Percentiles rank a stretch among this genome's conserved stretches.
Conservation (phyloP, 2,329 filamentous ascomycete species). For the Emmonsiellopsis sp. region DNA sequence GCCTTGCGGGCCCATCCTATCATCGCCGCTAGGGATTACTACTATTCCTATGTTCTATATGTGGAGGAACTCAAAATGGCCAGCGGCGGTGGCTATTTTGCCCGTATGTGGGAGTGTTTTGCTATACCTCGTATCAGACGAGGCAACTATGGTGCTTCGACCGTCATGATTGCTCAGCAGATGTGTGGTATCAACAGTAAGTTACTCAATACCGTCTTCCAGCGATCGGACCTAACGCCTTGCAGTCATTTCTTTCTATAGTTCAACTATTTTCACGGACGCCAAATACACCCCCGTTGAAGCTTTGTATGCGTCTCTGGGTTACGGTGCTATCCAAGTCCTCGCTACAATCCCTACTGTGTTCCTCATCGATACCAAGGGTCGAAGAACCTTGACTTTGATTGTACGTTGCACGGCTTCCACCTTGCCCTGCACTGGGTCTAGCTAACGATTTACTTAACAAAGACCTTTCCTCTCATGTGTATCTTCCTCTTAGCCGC, state of each 20-base stretch:
- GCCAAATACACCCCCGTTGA: conserved; percentile 20
- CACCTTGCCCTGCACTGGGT: background rate
- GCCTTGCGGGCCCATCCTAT: conserved; percentile 20
- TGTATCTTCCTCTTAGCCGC: conserved; percentile 27
- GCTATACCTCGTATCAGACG: conserved; percentile 39
- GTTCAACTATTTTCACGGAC: conserved; percentile 20
- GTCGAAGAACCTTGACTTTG: conserved; percentile 24
- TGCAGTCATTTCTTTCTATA: conserved; percentile 10
- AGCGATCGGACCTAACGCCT: background rate
- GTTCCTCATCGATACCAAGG: conserved; percentile 31
- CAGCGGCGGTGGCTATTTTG: conserved; percentile 31
- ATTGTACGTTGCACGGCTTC: conserved; percentile 4
- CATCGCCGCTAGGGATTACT: conserved; percentile 22
- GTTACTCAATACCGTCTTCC: background rate
- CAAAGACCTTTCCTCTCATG: conserved; percentile 27
- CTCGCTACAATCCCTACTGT: conserved; percentile 28
- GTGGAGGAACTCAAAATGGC: conserved; percentile 26
- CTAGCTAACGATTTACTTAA: conserved; percentile 1
- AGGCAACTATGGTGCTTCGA: conserved; percentile 26
- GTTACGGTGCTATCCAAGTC: conserved; percentile 28
- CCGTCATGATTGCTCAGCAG: conserved; percentile 26
- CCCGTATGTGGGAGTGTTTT: conserved; percentile 42
- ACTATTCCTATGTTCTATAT: conserved; percentile 35
- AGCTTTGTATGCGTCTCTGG: conserved; percentile 28
- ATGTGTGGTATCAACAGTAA: conserved; percentile 24